These are phyloP conservation scores for Cryphonectria radicalis DNA, from an alignment of 2,329 filamentous ascomycete genomes.

Conservation along the genomic window DNA sequence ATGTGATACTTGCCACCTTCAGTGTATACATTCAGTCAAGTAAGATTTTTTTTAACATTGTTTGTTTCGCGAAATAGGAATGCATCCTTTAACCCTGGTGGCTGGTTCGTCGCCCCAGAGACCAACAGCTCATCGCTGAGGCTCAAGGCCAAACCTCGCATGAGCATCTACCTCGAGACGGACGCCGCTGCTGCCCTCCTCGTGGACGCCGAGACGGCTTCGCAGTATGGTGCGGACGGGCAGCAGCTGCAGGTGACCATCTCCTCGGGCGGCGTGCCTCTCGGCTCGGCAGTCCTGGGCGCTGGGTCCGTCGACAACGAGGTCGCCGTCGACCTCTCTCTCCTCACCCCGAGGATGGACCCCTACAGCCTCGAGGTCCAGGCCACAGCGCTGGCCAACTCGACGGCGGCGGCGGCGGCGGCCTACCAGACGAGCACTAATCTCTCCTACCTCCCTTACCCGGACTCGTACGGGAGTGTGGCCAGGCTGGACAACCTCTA, in stretches of 20 bases:
- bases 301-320: conserved; percentile 30
- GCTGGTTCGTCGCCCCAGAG: conserved; percentile 47
- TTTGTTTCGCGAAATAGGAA: conserved; percentile 38
- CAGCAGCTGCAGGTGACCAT: conserved; percentile 24
- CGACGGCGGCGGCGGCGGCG: conserved; percentile 21
- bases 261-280: conserved; percentile 3
- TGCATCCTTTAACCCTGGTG: conserved; percentile 52
- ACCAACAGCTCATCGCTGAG: conserved; percentile 44
- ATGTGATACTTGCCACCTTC: background rate
- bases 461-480: conserved; percentile 30
- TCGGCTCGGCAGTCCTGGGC: conserved; percentile 24
- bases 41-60: background rate
- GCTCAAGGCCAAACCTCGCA: conserved; percentile 49
- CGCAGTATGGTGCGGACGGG: conserved; percentile 42
- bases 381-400: conserved; percentile 22
- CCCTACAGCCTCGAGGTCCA: conserved; percentile 28
- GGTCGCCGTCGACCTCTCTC: conserved; percentile 21
- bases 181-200: conserved; percentile 46
- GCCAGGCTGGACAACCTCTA: conserved; percentile 32
- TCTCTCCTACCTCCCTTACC: conserved; percentile 29
- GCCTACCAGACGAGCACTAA: conserved; percentile 27
- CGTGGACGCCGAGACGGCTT: conserved; percentile 46
- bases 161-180: conserved; percentile 51
- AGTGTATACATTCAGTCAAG: background rate
- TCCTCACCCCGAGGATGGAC: conserved; percentile 23